Percentiles rank a stretch among this genome's conserved stretches.
Evolutionary conservation across 2,329 filamentous ascomycete genomes (phyloP).

Genomic region (Periconia digitata): DNA sequence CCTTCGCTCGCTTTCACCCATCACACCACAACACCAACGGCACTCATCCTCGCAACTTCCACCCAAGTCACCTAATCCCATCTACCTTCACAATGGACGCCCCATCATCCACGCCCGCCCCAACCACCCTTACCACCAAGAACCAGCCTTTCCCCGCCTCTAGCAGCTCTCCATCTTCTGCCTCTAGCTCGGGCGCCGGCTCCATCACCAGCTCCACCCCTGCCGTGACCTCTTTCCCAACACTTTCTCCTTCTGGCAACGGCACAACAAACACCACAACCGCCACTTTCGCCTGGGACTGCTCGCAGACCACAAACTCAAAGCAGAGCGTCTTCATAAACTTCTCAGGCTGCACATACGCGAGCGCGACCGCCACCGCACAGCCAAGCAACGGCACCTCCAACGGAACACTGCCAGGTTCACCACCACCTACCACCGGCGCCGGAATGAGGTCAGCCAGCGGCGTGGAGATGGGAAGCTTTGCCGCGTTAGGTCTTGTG

Average conservation of each 20-base stretch:
- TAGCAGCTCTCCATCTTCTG: background rate
- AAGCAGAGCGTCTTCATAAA: background rate
- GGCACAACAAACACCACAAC: background rate
- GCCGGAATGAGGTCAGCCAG: background rate
- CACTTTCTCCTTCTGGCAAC: background rate
- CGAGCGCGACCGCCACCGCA: background rate
- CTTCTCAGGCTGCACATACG: background rate
- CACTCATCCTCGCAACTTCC: background rate
- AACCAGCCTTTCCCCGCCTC: background rate
- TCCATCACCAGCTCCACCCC: background rate
- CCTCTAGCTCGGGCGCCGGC: background rate
- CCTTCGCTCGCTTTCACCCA: background rate
- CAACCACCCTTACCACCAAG: background rate
- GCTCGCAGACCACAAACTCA: background rate
- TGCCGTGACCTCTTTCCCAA: background rate
- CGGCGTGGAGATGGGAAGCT: background rate
- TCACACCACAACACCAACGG: no score
- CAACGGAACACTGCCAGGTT: background rate
- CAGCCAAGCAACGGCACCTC: background rate
- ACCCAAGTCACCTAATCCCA: background rate
- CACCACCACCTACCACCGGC: background rate
- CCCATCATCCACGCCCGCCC: background rate
- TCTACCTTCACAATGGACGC: background rate
- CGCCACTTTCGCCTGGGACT: background rate
- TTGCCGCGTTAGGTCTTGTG: background rate